Conservation (phyloP, 2,329 filamentous ascomycete genomes). For the Colletotrichum eleusines region DNA sequence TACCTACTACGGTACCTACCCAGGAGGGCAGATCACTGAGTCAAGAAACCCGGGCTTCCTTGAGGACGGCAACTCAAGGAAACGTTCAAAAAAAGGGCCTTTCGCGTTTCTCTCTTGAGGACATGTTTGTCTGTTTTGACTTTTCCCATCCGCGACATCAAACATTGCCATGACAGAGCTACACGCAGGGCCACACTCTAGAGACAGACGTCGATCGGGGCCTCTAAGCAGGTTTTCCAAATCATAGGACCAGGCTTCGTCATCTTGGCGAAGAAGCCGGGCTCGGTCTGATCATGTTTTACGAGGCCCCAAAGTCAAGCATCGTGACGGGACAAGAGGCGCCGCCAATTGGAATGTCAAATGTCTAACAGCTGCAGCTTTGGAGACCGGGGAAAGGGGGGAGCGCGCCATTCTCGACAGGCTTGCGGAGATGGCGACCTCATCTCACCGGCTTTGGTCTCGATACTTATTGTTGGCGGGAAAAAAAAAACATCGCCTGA, state of each 20-base stretch:
- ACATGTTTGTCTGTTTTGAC: background rate
- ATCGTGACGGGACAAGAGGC: slow-evolving; percentile 31
- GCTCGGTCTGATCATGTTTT: slow-evolving; percentile 15
- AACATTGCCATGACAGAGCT: slow-evolving; percentile 1
- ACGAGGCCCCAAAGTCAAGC: slow-evolving; percentile 33
- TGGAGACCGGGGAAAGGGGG: background rate
- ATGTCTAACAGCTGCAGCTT: slow-evolving; percentile 30
- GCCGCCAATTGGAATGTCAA: slow-evolving; percentile 27
- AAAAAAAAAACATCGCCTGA: slow-evolving; percentile 21
- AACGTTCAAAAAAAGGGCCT: background rate
- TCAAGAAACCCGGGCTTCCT: slow-evolving; percentile 1
- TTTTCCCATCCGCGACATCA: slow-evolving; percentile 13
- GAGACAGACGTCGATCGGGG: background rate
- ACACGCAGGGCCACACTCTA: background rate
- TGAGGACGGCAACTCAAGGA: background rate
- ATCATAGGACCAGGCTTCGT: slow-evolving; percentile 13
- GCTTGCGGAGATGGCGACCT: slow-evolving; percentile 27
- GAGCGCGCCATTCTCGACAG: slow-evolving; percentile 3
- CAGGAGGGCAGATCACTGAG: background rate
- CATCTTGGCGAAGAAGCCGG: slow-evolving; percentile 30
- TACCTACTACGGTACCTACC: no score
- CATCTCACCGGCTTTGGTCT: slow-evolving; percentile 12
- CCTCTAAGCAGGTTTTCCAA: background rate
- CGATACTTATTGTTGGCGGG: background rate
- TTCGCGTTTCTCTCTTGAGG: background rate